These are phyloP conservation scores for Acer negundo DNA, from an alignment of 345 rosid species.

Conservation along the genomic window DNA sequence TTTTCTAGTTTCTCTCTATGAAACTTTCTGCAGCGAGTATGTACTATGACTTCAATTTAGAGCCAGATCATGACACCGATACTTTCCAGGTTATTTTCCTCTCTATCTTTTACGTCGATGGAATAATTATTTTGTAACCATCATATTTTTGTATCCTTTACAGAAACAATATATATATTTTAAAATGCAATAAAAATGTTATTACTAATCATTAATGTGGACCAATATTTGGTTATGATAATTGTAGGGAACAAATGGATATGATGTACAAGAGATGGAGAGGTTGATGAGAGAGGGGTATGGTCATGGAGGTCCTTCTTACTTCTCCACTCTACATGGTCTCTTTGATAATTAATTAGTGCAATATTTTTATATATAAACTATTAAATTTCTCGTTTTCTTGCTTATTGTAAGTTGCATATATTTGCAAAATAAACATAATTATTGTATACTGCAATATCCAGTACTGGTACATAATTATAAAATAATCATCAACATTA, in stretches of 20 bases:
- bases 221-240: slow-evolving; percentile 6
- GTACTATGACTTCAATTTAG: slow-evolving; percentile 40
- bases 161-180: too few relatives aligned
- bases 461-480: background rate
- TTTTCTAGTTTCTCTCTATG: slow-evolving; percentile 54
- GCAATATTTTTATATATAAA: background rate
- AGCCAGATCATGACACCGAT: slow-evolving; percentile 33
- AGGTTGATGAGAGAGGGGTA: slow-evolving; percentile 27
- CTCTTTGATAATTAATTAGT: slow-evolving; percentile 14
- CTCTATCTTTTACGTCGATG: background rate
- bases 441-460: background rate
- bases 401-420: slow-evolving; percentile 1
- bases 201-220: background rate
- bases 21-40: slow-evolving; percentile 62
- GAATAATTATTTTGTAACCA: too few relatives aligned
- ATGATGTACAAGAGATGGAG: slow-evolving; percentile 30
- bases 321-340: slow-evolving; percentile 25
- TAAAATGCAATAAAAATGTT: background rate
- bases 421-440: background rate
- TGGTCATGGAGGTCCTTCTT: slow-evolving; percentile 24
- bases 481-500: background rate
- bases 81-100: slow-evolving; percentile 22
- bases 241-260: slow-evolving; percentile 28
- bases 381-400: background rate
- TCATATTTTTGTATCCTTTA: background rate